Evolutionary conservation across 1,139 yeast species (phyloP).

Genomic region (Saccharomyces hybrid): DNA sequence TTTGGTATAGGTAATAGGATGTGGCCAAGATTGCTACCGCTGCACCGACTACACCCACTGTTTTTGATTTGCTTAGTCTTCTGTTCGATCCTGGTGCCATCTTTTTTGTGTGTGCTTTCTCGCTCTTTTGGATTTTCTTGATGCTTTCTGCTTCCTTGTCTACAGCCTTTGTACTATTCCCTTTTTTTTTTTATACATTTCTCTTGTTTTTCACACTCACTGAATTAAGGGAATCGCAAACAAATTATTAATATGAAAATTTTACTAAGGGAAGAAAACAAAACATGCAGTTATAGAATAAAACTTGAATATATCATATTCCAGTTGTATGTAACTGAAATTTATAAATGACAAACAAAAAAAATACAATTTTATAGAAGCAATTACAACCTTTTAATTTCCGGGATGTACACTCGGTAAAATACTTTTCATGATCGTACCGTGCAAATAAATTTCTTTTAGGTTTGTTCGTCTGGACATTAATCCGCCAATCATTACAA

Average conservation of each 20-base stretch:
- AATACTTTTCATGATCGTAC: conserved; percentile 21
- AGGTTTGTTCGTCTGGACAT: conserved; percentile 10
- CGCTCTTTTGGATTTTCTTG: no score
- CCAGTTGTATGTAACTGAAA: neutral
- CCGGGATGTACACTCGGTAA: conserved; percentile 20
- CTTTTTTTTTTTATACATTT: no score
- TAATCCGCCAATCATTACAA: conserved; percentile 22
- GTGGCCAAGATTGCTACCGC: neutral
- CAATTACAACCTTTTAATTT: conserved; percentile 3
- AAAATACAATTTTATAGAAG: neutral
- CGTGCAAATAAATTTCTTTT: conserved; percentile 17
- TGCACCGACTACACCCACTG: neutral
- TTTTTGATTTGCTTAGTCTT: neutral
- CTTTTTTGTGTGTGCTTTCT: neutral
- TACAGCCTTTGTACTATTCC: neutral
- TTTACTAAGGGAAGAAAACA: no score
- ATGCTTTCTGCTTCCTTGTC: no score
- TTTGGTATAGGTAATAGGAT: neutral
- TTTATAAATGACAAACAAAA: no score
- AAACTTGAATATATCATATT: neutral
- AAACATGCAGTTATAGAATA: no score
- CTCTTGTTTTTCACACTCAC: no score
- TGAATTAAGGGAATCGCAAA: neutral
- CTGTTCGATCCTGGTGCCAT: neutral
- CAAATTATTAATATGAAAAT: no score